Evolutionary conservation across 1,139 yeast species (phyloP).

Genomic region (Yamadazyma trypodendri): DNA sequence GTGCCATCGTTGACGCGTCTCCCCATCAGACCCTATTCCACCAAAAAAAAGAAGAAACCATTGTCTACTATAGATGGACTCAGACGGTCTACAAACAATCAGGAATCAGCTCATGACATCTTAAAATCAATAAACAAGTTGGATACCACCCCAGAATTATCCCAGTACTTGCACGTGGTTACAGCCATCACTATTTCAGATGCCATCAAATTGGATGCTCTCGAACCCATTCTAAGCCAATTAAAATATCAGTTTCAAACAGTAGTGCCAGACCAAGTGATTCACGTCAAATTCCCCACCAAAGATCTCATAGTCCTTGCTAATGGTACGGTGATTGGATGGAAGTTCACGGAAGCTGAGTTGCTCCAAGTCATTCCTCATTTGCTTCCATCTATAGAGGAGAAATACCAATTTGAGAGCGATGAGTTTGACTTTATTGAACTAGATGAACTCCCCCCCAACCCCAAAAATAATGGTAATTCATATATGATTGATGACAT

Average conservation of each 20-base stretch:
- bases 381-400: conserved; percentile 29
- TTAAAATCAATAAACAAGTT: conserved; percentile 13
- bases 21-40: background rate
- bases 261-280: conserved; percentile 73
- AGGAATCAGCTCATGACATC: conserved; percentile 13
- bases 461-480: conserved; percentile 27
- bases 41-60: conserved; percentile 16
- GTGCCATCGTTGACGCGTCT: background rate
- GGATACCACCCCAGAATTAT: conserved; percentile 9
- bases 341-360: conserved; percentile 67
- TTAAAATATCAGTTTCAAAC: conserved; percentile 17
- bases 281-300: conserved; percentile 25
- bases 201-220: conserved; percentile 11
- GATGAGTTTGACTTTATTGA: conserved; percentile 90
- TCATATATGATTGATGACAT: conserved; percentile 66
- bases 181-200: conserved; percentile 17
- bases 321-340: conserved; percentile 77
- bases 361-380: conserved; percentile 49
- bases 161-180: conserved; percentile 13
- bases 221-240: conserved; percentile 1
- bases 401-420: conserved; percentile 59
- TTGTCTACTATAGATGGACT: conserved; percentile 16
- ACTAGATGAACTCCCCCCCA: conserved; percentile 25
- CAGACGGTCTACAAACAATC: conserved; percentile 16
- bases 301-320: conserved; percentile 61